These are phyloP conservation scores for Tritrichomonas musculus DNA, from an alignment of 208 protist species.

Conservation along the genomic window DNA sequence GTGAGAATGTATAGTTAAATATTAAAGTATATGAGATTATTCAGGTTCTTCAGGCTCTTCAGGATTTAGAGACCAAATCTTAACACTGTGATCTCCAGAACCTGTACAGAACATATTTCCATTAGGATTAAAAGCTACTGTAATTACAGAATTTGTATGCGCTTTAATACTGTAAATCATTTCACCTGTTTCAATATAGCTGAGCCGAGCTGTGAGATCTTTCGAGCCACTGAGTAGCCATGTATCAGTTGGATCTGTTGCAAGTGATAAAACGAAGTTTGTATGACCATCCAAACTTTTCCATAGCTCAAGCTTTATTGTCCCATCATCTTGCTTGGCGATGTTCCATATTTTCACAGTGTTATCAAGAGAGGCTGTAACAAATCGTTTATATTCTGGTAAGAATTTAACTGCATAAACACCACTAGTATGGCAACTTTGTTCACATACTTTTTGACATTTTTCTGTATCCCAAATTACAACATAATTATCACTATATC, in stretches of 20 bases:
- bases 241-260: neutral
- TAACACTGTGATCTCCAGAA: neutral
- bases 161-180: neutral
- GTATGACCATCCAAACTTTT: neutral
- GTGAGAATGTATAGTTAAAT: too few relatives aligned
- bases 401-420: neutral
- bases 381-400: neutral
- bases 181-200: neutral
- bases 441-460: neutral
- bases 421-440: neutral
- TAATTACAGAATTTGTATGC: neutral
- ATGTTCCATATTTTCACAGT: neutral
- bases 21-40: too few relatives aligned
- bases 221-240: neutral
- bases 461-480: neutral
- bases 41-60: neutral
- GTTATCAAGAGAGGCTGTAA: neutral
- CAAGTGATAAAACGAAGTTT: neutral
- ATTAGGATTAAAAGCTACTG: neutral
- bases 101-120: neutral
- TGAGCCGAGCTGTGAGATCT: neutral
- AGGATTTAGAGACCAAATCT: neutral
- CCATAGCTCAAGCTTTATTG: neutral
- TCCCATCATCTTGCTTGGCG: neutral
- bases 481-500: neutral